Conservation (phyloP, 768 basidiomycete species). For the Saitozyma podzolica region DNA sequence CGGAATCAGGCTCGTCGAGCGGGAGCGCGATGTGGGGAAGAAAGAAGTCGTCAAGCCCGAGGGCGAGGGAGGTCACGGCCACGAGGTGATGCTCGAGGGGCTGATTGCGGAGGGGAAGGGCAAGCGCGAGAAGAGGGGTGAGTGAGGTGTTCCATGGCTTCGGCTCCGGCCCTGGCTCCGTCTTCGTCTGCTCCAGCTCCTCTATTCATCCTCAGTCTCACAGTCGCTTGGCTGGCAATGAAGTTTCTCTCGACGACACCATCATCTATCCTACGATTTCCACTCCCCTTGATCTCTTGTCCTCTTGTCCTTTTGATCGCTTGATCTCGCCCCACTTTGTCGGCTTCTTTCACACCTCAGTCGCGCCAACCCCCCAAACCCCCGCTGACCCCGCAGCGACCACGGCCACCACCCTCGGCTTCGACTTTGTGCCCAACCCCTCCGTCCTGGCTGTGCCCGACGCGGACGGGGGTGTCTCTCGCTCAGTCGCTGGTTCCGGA, state of each 20-base stretch:
- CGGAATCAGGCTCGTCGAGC: background rate
- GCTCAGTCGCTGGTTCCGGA: background rate
- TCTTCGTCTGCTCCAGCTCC: too few relatives aligned
- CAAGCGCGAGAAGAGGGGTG: slow-evolving; percentile 40
- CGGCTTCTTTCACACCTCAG: background rate
- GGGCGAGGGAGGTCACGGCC: slow-evolving; percentile 5
- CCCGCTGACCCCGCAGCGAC: slow-evolving; percentile 26
- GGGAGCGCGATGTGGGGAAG: background rate
- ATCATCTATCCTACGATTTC: too few relatives aligned
- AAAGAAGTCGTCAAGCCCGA: slow-evolving; percentile 7
- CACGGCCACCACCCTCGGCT: slow-evolving; percentile 43
- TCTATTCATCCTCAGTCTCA: too few relatives aligned
- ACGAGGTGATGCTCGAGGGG: slow-evolving; percentile 32
- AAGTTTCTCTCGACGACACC: too few relatives aligned
- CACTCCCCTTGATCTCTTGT: background rate
- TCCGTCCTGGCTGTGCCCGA: slow-evolving; percentile 38
- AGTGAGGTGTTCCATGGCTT: slow-evolving; percentile 8
- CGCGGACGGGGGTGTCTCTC: background rate
- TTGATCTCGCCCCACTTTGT: slow-evolving; percentile 1
- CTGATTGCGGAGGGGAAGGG: slow-evolving; percentile 36
- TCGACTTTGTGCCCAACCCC: slow-evolving; percentile 43
- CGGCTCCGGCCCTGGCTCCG: background rate
- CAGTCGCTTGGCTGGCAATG: too few relatives aligned
- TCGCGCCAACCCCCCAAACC: too few relatives aligned
- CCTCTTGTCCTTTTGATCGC: background rate